Conservation (phyloP, 345 rosid genomes). For the Cardiospermum halicacabum region DNA sequence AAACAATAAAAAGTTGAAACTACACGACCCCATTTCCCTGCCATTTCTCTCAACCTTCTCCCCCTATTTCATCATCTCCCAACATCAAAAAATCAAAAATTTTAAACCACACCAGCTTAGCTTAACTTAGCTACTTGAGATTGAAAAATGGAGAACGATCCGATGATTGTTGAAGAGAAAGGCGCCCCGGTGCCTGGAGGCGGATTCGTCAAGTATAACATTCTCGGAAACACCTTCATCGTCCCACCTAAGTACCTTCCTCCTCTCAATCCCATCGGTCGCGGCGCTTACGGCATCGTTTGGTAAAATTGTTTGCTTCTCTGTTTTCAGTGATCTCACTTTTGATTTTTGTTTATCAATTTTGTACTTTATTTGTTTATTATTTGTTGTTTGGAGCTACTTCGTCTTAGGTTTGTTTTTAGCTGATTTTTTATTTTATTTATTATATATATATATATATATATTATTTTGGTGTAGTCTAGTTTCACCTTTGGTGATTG, state of each 20-base stretch:
- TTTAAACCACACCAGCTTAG: too few species aligned
- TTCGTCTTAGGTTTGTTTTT: background rate
- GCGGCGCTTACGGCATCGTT: constrained; percentile 88
- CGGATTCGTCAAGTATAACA: constrained; percentile 53
- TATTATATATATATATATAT: background rate
- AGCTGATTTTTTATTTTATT: background rate
- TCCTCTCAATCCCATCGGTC: constrained; percentile 80
- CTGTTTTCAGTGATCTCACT: background rate
- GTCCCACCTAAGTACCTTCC: constrained; percentile 74
- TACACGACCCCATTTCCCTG: too few species aligned
- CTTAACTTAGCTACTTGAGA: too few species aligned
- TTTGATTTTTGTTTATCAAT: background rate
- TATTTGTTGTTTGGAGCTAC: background rate
- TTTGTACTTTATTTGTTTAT: background rate
- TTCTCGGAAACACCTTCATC: constrained; percentile 62
- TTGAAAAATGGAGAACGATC: constrained; percentile 34
- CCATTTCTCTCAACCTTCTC: too few species aligned
- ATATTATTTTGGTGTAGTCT: background rate
- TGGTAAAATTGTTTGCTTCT: constrained; percentile 40
- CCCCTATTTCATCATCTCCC: too few species aligned
- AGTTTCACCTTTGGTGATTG: background rate
- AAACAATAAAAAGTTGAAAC: too few species aligned
- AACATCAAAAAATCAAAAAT: too few species aligned
- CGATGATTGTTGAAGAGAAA: constrained; percentile 13
- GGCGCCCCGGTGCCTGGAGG: constrained; percentile 36